These are phyloP conservation scores for Emmonsia crescens DNA, from an alignment of 2,329 filamentous ascomycete species.

Conservation along the genomic window DNA sequence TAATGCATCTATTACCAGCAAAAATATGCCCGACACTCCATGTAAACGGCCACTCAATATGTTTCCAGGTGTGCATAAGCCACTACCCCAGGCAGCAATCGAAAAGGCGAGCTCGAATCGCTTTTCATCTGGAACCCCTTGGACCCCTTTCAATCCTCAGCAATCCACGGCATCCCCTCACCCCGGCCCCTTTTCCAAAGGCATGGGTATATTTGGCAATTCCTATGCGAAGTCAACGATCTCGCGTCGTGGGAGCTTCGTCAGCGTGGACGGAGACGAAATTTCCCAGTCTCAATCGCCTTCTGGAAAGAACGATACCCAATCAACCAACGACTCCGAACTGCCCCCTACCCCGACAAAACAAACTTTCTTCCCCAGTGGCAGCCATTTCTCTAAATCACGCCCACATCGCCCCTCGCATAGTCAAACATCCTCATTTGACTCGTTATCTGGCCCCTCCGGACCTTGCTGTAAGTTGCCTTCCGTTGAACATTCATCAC, in stretches of 20 bases:
- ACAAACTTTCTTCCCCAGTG: slow-evolving; percentile 29
- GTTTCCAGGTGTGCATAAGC: slow-evolving; percentile 52
- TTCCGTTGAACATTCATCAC: slow-evolving; percentile 20
- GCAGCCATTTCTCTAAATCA: slow-evolving; percentile 17
- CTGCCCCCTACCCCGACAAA: slow-evolving; percentile 94
- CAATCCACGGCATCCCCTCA: slow-evolving; percentile 41
- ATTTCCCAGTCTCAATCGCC: slow-evolving; percentile 48
- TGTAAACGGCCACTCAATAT: slow-evolving; percentile 74
- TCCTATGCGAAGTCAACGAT: slow-evolving; percentile 38
- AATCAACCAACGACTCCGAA: slow-evolving; percentile 54
- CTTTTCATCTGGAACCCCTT: slow-evolving; percentile 67
- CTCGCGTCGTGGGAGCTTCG: slow-evolving; percentile 56
- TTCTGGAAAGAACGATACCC: slow-evolving; percentile 44
- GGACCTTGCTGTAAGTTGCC: slow-evolving; percentile 29
- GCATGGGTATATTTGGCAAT: slow-evolving; percentile 52
- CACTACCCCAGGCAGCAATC: slow-evolving; percentile 48
- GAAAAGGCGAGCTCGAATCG: slow-evolving; percentile 53
- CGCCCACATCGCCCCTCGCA: slow-evolving; percentile 19
- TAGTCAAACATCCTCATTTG: slow-evolving; percentile 25
- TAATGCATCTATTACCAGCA: slow-evolving; percentile 38
- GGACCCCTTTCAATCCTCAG: slow-evolving; percentile 63
- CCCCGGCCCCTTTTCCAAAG: slow-evolving; percentile 56
- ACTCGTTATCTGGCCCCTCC: slow-evolving; percentile 24
- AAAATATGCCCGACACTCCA: slow-evolving; percentile 83
- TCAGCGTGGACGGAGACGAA: slow-evolving; percentile 73